Conservation (phyloP, 306 rosid genomes). For the Glycine latifolia region DNA sequence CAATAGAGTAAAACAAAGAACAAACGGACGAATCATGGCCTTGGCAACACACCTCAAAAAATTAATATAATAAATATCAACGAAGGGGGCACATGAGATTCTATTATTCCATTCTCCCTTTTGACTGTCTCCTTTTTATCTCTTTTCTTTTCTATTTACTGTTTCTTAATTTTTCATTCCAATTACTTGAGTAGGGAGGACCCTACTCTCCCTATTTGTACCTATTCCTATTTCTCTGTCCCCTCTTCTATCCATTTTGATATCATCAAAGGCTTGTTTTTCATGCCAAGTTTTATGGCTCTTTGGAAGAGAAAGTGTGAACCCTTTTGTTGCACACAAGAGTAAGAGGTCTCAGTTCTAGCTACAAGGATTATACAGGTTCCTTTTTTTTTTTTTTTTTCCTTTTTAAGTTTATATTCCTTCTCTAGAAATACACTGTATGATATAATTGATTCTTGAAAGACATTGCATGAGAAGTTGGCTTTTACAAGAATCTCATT, state of each 20-base stretch:
- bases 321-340: constrained; percentile 41
- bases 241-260: constrained; percentile 37
- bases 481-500: constrained; percentile 60
- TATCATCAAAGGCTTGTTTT: constrained; percentile 45
- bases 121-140: constrained; percentile 56
- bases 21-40: constrained; percentile 55
- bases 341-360: constrained; percentile 36
- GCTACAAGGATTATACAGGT: constrained; percentile 59
- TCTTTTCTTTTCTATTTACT: constrained; percentile 39
- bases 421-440: constrained; percentile 37
- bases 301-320: constrained; percentile 41
- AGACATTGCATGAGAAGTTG: constrained; percentile 52
- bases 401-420: constrained; percentile 38
- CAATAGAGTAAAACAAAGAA: constrained; percentile 51
- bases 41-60: constrained; percentile 43
- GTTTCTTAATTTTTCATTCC: constrained; percentile 9
- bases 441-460: constrained; percentile 19
- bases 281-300: constrained; percentile 27
- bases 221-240: constrained; percentile 56
- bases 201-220: constrained; percentile 48
- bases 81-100: constrained; percentile 52
- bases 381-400: neutral
- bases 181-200: constrained; percentile 47
- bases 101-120: constrained; percentile 45
- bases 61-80: neutral